Evolutionary conservation across 2,329 filamentous ascomycete genomes (phyloP), one percentile per base, ranked within the genome.

Genomic region (Pseudogymnoascus sp.): DNA sequence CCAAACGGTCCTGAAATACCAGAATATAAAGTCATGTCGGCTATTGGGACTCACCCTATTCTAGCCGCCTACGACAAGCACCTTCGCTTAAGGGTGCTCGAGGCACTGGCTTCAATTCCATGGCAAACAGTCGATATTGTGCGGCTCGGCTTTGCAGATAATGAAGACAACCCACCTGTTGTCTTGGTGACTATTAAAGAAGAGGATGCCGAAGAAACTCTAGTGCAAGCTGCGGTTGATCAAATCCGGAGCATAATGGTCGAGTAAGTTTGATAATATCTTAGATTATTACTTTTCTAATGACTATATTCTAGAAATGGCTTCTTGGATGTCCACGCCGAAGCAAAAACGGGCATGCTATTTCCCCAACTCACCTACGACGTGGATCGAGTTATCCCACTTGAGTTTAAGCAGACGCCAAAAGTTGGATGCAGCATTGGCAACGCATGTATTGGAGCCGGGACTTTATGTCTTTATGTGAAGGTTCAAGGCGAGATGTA

Each of bases 281-380:
- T 26, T 21, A 26, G 7, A n/a, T 39, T 40, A 40, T n/a, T 7
- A 11, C n/a, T 42, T 61, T 61, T 12, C 60, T 61, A 18, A 42
- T 14, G 11, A 31, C 14, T 16, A 23, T 23, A 42, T 31, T 61
- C 5, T 12, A 61, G 60, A 16, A 40, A 61, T 45, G 21, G 16
- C 36, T 45, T 39, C 23, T 45, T 45, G 18, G 60, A 61, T 42
- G 36, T 61, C 45, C 60, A 61, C 6, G 60, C 60, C 2, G 60
- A 61, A 61, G 42, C 42, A 18, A 61, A 61, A 7, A 42, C 23
- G n/a, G 60, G 60, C n/a, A 11, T 5, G 10, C 60, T 45, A 29
- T 18, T 14, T n/a, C 12, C 31, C 6, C 18, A 45, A 23, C 1
- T 23, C 16, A 45, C 40, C 4, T 14, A 45, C 18, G 12, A 8